phyloP scores from a whole-genome alignment of 768 basidiomycete species.

The Tulasnella sp. region DNA sequence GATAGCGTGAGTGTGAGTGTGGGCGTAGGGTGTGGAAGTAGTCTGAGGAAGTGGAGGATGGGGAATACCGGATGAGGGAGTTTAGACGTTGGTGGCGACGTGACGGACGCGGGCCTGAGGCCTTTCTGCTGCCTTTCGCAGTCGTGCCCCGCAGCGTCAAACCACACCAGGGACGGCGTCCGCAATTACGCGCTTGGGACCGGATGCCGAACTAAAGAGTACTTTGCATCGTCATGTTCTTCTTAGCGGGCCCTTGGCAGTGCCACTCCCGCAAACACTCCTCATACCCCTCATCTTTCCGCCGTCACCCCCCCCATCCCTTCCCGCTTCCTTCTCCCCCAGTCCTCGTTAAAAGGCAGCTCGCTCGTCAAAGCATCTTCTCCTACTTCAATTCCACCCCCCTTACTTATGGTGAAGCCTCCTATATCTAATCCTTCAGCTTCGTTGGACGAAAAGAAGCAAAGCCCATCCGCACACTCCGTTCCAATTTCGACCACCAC shows the following conservation, averaged over 20 bases:
- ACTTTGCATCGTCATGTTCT: not conserved
- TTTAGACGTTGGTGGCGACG: not conserved
- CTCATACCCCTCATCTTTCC: not conserved
- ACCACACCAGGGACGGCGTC: not conserved
- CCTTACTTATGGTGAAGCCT: constrained; percentile 32
- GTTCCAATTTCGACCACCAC: constrained; percentile 19
- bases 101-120: not conserved
- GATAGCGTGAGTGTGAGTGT: constrained; percentile 5
- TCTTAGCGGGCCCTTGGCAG: not conserved
- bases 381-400: not conserved
- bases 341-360: not conserved
- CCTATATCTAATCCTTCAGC: constrained; percentile 23
- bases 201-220: not conserved
- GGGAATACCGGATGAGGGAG: not conserved
- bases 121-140: constrained; percentile 9
- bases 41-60: not conserved
- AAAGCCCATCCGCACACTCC: not conserved
- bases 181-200: not conserved
- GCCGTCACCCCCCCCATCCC: not conserved
- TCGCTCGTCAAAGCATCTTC: not conserved
- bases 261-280: not conserved
- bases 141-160: constrained; percentile 4
- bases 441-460: constrained; percentile 30
- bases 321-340: constrained; percentile 12
- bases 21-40: not conserved